Base-by-base conservation (phyloP, 1,284 basidiomycete species). In the Ustilago trichophora region DNA sequence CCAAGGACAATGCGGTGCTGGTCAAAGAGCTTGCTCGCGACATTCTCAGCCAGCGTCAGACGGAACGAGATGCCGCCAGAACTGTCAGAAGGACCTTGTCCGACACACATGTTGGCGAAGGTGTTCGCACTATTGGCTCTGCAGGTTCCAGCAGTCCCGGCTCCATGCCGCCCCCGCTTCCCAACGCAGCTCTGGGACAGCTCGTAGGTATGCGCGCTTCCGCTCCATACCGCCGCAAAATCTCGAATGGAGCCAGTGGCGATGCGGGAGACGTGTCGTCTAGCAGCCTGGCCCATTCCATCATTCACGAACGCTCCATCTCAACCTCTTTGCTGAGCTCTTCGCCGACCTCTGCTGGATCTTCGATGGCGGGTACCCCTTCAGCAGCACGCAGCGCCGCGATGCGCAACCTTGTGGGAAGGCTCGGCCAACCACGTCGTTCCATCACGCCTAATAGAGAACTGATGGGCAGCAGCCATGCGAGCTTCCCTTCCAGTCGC, bases 1-100 rank as follows among this genome's bases (percentile, higher is more conserved):
- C 42, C 34, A 57, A 71, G 36, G 76, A 77, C 44, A 55, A 43
- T 12, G 74, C 76, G 6, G 71, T 77, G 26, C 33, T 98, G 83
- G 95, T 97, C 80, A 59, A 73, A 31, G 70, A 77, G 59, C 53
- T 77, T n/a, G 76, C 76, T 4, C 54, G 72, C 24, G 76, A 77
- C 21, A 66, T 77, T 26, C 37, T 73, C 24, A 50, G 54, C n/a
- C 68, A 66, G 41, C 49, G 68, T 1, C 46, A 66, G 19, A 38
- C 36, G 6, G 57, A 66, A 35, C 25, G 49, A 13, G 49, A 55
- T 22, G 37, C 43, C 9, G 21, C 29, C 41, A 50, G 62, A 29
- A 52, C 57, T 13, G 68, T 71, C 13, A 40, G 68, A 8, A 44
- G 68, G 2, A 71, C 63, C n/a, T 37, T 63, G n/a, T 71, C 68